These are phyloP conservation scores for Cardamine occulta DNA, from an alignment of 345 rosid species.

Conservation along the genomic window DNA sequence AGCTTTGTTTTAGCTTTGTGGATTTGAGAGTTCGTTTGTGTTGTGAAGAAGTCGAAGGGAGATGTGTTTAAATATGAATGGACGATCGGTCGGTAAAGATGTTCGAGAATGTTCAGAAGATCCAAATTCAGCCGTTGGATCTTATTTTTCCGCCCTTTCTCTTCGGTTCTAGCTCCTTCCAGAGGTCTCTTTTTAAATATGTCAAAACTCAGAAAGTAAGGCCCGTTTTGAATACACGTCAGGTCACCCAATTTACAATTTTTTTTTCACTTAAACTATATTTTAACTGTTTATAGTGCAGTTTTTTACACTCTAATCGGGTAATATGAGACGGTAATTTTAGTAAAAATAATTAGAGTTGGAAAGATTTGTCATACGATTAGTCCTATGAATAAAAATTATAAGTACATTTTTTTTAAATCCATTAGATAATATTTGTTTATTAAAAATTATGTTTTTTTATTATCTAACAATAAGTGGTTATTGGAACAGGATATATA, in stretches of 20 bases:
- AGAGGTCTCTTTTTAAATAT: slow-evolving; percentile 18
- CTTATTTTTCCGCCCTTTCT: not conserved
- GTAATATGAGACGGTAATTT: not conserved
- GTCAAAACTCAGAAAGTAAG: not conserved
- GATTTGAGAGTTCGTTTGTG: not conserved
- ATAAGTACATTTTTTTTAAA: too few species aligned
- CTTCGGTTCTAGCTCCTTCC: slow-evolving; percentile 37
- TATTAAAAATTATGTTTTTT: too few species aligned
- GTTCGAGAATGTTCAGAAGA: slow-evolving; percentile 39
- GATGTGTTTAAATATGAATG: slow-evolving; percentile 13
- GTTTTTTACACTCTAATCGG: not conserved
- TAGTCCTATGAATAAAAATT: too few species aligned
- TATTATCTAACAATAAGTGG: too few species aligned
- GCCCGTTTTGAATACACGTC: not conserved
- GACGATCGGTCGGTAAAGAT: slow-evolving; percentile 15
- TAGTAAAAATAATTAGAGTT: not conserved
- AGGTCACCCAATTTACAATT: not conserved
- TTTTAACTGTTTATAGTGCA: not conserved
- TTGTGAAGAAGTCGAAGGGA: not conserved
- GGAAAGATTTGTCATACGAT: not conserved
- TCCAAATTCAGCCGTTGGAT: slow-evolving; percentile 38
- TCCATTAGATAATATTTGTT: too few species aligned
- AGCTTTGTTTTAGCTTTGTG: not conserved
- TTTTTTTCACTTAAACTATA: not conserved
- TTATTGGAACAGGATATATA: too few species aligned